These are phyloP conservation scores for Talaromyces sp. DNA, from an alignment of 2,329 filamentous ascomycete genomes.

Conservation along the genomic window DNA sequence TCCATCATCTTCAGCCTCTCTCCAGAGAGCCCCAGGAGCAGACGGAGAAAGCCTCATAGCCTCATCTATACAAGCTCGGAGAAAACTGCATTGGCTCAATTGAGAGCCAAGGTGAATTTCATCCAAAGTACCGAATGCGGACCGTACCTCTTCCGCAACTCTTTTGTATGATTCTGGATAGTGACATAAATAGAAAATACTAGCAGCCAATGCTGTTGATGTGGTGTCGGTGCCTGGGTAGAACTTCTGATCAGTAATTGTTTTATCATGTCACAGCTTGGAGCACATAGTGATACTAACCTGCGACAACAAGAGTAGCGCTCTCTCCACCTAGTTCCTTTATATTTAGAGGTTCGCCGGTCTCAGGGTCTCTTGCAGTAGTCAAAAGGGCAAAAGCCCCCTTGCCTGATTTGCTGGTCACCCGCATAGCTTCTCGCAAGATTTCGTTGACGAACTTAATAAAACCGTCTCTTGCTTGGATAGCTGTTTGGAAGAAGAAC, in stretches of 20 bases:
- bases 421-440: conserved; percentile 17
- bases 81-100: conserved; percentile 33
- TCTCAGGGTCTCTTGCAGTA: conserved; percentile 43
- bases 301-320: conserved; percentile 47
- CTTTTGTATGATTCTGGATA: conserved; percentile 26
- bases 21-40: conserved; percentile 20
- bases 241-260: not conserved
- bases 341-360: conserved; percentile 33
- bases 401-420: conserved; percentile 29
- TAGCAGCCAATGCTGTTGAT: conserved; percentile 31
- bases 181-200: conserved; percentile 36
- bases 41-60: conserved; percentile 29
- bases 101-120: conserved; percentile 30
- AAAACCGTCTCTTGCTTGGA: conserved; percentile 41
- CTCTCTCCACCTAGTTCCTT: conserved; percentile 47
- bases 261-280: not conserved
- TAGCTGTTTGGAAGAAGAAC: conserved; percentile 16
- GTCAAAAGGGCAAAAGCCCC: conserved; percentile 48
- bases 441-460: conserved; percentile 17
- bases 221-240: conserved; percentile 35
- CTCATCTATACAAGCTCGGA: conserved; percentile 41
- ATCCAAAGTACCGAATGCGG: conserved; percentile 28
- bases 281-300: conserved; percentile 12
- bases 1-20: conserved; percentile 25
- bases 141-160: conserved; percentile 28